These are phyloP conservation scores for Pleurotus eryngii DNA, from an alignment of 768 basidiomycete species.

Conservation along the genomic window DNA sequence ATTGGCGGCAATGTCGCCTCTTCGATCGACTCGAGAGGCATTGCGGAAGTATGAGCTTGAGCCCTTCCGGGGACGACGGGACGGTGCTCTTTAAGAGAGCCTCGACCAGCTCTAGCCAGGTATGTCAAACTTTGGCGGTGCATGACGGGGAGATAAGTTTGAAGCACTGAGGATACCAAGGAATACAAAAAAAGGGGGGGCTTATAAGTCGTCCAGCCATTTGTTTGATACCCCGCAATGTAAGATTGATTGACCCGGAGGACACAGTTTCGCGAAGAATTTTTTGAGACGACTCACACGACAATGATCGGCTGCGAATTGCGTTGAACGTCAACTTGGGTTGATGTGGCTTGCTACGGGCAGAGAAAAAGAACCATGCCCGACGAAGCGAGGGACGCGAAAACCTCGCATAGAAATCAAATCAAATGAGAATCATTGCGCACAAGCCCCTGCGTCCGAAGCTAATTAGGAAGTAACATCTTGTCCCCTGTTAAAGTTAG, in stretches of 20 bases:
- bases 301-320: not conserved
- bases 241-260: constrained; percentile 2
- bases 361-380: not conserved
- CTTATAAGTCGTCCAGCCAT: not conserved
- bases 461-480: constrained; percentile 9
- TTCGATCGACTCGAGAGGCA: constrained; percentile 4
- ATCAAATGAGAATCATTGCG: not conserved
- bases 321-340: not conserved
- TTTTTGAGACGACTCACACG: not conserved
- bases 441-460: not conserved
- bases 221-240: not conserved
- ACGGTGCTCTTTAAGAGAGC: constrained; percentile 1
- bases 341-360: not conserved
- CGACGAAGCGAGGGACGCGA: constrained; percentile 5
- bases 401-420: constrained; percentile 6
- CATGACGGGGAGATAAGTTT: not conserved
- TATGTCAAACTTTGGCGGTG: not conserved
- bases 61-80: not conserved
- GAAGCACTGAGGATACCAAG: not conserved
- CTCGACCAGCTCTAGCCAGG: not conserved
- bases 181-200: not conserved
- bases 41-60: not conserved
- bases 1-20: constrained; percentile 28
- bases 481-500: not conserved
- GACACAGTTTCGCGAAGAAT: not conserved